Base-by-base conservation (phyloP, 192 early-diverging fungal genomes). In the Gigaspora rosea region DNA sequence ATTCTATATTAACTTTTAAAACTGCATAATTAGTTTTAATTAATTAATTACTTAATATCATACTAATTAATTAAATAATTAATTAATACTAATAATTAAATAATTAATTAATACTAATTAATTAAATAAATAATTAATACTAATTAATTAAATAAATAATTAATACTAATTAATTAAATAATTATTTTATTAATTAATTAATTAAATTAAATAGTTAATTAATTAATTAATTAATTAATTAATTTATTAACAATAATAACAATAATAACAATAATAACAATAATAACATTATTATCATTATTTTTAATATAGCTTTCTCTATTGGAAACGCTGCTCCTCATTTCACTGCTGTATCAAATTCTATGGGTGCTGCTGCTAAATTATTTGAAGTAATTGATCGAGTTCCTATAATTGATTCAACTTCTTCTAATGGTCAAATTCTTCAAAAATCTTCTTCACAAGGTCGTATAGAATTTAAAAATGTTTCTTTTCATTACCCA, bases 301-400 rank as follows among this genome's bases (percentile, higher is more conserved):
- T 41, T 41, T n/a, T 46, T 27, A 41, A 12, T 16, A 9, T 66
- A 72, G 73, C 73, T 11, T 75, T 75, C 12, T 61, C 73, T 4
- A 15, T 75, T 50, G 75, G 75, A 52, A 83, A 80, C 15, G 72
- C 80, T 48, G 90, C 93, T 13, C 91, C 94, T 9, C 92, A 94
- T 66, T 78, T 98, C 3, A 83, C 90, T 27, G 88, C 94, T 7
- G 84, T 98, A 18, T 85, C 89, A 13, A 91, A 88, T 56, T 93
- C 92, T 20, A 86, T 86, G n/a, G 97, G 93, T 35, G 95, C 95
- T 0, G 97, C 94, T 6, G 88, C 87, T 70, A 91, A 89, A 54
- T 88, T 98, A 50, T 97, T 90, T 78, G 79, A 80, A 41, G 91
- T 93, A n/a, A 92, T 98, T 50, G 94, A 94, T 77, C 91, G 95